Percentiles rank a stretch among this genome's conserved stretches.
These are phyloP conservation scores for Cyclotella baltica DNA, from an alignment of 108 stramenopile species.

Conservation along the genomic window DNA sequence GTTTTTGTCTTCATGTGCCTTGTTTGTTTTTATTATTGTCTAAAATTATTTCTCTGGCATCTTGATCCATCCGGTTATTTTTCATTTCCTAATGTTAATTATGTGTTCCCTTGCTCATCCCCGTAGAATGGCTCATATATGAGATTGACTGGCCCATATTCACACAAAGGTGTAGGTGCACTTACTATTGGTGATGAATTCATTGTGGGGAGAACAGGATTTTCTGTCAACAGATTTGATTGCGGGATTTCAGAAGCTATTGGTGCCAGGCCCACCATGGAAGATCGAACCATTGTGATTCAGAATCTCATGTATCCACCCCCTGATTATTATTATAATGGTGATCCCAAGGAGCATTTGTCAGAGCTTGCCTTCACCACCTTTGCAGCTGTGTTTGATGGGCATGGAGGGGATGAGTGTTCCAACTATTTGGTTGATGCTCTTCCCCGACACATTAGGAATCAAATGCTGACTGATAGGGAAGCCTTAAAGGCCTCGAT, in stretches of 20 bases:
- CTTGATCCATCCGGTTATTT: too few species aligned
- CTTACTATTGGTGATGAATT: constrained; percentile 91
- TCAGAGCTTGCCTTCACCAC: constrained; percentile 87
- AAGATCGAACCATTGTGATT: constrained; percentile 90
- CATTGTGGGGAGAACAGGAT: constrained; percentile 98
- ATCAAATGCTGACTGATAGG: constrained; percentile 81
- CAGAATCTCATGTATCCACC: constrained; percentile 87
- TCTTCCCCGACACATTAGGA: constrained; percentile 82
- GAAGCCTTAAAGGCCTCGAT: constrained; percentile 77
- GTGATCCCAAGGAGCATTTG: constrained; percentile 82
- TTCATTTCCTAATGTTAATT: neutral
- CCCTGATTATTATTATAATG: constrained; percentile 82
- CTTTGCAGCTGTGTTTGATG: constrained; percentile 97
- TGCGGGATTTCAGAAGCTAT: constrained; percentile 96
- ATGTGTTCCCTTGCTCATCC: neutral
- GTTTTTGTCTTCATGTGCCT: neutral
- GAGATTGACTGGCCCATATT: constrained; percentile 88
- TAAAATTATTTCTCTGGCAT: too few species aligned
- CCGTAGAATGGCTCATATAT: constrained; percentile 89
- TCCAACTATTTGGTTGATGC: constrained; percentile 90
- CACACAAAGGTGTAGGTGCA: constrained; percentile 82
- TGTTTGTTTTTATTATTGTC: neutral
- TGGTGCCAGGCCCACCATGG: constrained; percentile 94
- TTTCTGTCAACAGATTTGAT: constrained; percentile 96
- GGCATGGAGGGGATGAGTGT: constrained; percentile 96